Base-by-base conservation (phyloP, 2,329 filamentous ascomycete genomes). In the Monosporascus sp. region DNA sequence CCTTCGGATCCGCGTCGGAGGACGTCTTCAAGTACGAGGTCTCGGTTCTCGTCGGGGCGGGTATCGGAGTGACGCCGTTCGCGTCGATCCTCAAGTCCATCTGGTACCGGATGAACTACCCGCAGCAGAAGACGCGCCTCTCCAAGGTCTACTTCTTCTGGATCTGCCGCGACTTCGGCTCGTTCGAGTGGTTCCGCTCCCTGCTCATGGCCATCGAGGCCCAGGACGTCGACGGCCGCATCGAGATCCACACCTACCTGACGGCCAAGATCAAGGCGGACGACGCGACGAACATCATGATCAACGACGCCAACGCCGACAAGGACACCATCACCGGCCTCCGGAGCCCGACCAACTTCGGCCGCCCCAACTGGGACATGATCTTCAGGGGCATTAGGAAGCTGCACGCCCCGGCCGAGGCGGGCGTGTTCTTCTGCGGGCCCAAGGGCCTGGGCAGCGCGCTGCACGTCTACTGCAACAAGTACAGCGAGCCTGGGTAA, bases 111-210 rank as follows among this genome's bases (percentile, higher is more conserved):
- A 91, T 93, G 86, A 93, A 91, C 78, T 92, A 90, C 72, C 87
- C 88, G 3, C 85, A 89, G 68, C 83, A 86, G 70, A 88, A 87
- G 73, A 92, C 88, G 3, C 80, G 88, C 4, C 78, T 95, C 44
- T 81, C 85, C 65, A 95, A 94, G 71, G 89, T 95, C 24, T 95
- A 94, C 76, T 94, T 94, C 76, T 91, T 94, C 80, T 94, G 90
- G 90, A 85, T 94, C 57, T 93, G 89, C 77, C 81, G 89, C 70
- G 89, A 94, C 70, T 93, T 93, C 65, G 89, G 86, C 36, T 90
- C 87, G 0, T 92, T 94, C 63, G 89, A 94, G 75, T 95, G 90
- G 90, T 94, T 94, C 79, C 81, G 89, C 48, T 92, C 88, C 25
- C 75, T 95, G 55, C 80, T 95, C 17, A 79, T 91, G 57, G 90